Percentiles rank a stretch among this genome's conserved stretches.
Conservation (phyloP, 176 grass and related monocot species). For the Triticum timopheevii region DNA sequence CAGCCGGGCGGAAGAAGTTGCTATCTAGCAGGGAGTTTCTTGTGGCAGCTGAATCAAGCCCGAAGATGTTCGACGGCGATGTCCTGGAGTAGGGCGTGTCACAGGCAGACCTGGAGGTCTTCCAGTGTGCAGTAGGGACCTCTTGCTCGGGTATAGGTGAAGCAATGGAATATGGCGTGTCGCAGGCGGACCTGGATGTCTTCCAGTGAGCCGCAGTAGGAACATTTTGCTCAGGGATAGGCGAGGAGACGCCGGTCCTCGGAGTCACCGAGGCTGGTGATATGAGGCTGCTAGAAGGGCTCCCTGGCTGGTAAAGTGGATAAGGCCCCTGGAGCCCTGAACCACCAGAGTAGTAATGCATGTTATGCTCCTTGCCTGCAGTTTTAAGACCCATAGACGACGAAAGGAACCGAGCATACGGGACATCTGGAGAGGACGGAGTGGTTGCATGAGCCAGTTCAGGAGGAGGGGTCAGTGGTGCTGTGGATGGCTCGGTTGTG, state of each 20-base stretch:
- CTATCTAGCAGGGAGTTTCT: conserved; percentile 64
- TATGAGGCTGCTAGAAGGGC: conserved; percentile 80
- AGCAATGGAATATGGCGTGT: conserved; percentile 66
- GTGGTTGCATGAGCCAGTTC: conserved; percentile 68
- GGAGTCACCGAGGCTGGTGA: conserved; percentile 76
- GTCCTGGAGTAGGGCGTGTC: conserved; percentile 66
- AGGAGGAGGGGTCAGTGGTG: conserved; percentile 77
- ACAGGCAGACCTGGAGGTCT: conserved; percentile 62
- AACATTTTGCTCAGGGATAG: conserved; percentile 66
- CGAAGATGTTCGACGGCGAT: conserved; percentile 67
- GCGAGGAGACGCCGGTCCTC: conserved; percentile 72
- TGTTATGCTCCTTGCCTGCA: conserved; percentile 53
- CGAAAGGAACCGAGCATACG: conserved; percentile 65
- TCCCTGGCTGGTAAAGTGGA: conserved; percentile 60
- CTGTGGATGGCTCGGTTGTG: conserved; percentile 79
- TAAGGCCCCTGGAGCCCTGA: conserved; percentile 59
- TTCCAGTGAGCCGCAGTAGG: conserved; percentile 52
- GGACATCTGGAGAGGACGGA: conserved; percentile 83
- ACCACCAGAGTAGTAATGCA: conserved; percentile 56
- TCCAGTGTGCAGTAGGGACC: conserved; percentile 44
- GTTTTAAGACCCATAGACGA: conserved; percentile 63
- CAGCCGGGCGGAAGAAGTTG: conserved; percentile 70
- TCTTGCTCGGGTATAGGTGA: conserved; percentile 61
- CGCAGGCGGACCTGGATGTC: conserved; percentile 63
- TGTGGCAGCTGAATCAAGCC: conserved; percentile 52